Percentiles rank a stretch among this genome's conserved stretches.
Evolutionary conservation across 2,329 filamentous ascomycete genomes (phyloP).

Genomic region (Cytospora mali): DNA sequence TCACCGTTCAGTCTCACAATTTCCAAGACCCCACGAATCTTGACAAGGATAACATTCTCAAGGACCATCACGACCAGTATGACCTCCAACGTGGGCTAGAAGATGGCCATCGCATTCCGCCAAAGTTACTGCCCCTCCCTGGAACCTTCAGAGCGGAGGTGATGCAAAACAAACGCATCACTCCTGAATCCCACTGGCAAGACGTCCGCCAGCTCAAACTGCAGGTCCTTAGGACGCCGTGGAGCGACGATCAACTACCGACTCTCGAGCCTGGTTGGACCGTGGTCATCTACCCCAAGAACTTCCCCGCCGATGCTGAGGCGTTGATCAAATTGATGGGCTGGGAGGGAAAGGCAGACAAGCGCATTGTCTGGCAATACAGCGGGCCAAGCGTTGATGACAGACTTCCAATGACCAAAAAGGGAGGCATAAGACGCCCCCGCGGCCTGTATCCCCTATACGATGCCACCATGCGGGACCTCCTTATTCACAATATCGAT

Average conservation of each 20-base stretch:
- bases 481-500: constrained; percentile 84
- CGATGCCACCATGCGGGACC: constrained; percentile 66
- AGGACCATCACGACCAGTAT: constrained; percentile 40
- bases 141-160: constrained; percentile 61
- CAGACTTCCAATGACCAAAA: background rate
- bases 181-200: constrained; percentile 81
- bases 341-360: constrained; percentile 76
- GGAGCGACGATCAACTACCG: constrained; percentile 32
- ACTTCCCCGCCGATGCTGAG: constrained; percentile 80
- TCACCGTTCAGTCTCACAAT: constrained; percentile 31
- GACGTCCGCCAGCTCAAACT: constrained; percentile 84
- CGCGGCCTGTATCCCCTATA: constrained; percentile 42
- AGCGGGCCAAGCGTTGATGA: background rate
- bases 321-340: constrained; percentile 75
- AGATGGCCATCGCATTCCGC: constrained; percentile 33
- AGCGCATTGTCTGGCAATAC: constrained; percentile 41
- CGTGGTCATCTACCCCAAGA: constrained; percentile 82
- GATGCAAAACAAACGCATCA: constrained; percentile 70
- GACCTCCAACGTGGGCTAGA: constrained; percentile 29
- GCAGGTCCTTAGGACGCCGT: constrained; percentile 40
- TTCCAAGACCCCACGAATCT: constrained; percentile 21
- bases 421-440: constrained; percentile 26
- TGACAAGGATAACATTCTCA: constrained; percentile 42
- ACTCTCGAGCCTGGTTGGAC: constrained; percentile 73
- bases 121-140: constrained; percentile 57